Base-by-base conservation (phyloP, 495 filamentous ascomycete genomes). In the Talaromyces borbonicus region DNA sequence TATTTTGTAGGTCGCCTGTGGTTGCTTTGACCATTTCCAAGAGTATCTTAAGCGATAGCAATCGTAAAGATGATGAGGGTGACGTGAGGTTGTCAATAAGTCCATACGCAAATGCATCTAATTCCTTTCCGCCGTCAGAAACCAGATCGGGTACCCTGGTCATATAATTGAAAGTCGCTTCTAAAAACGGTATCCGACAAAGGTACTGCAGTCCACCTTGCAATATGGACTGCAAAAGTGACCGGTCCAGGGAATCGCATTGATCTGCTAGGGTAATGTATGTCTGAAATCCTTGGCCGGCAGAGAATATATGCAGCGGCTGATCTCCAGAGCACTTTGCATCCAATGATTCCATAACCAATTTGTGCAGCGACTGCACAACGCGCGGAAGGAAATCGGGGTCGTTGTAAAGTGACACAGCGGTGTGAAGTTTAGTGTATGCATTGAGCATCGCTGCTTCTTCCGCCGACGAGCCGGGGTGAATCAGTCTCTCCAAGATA, bases 71-170 rank as follows among this genome's bases (percentile, higher is more conserved):
- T 52, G 88, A 84, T 18, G 83, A 90, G 11, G 80, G 74, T 1
- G 78, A 74, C 1, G 78, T 75, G 12, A 97, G 73, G 46, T 87
- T 90, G 16, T 74, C 65, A 48, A 87, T 72, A 15, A 95, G 56
- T 5, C 71, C 75, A 23, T 74, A 65, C 9, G 77, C 62, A 37
- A 93, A 71, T 8, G 67, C 65, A 23, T 71, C 62, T 19, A 67
- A 58, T 24, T 67, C 63, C 1, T 63, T 53, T 2, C 60, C 63
- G 14, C 74, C 63, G 24, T 68, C 60, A 3, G 72, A 64, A 46
- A 84, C 66, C 3, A 46, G 27, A 29, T 26, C 31, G 9, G 43
- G 30, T 30, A 43, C 11, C 4, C 43, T 9, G 11, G 29, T 24
- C 8, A 46, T n/a, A 50, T 84, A 87, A 12, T 64, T 56, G 16